These are phyloP conservation scores for Erythrobasidium yunnanense DNA, from an alignment of 768 basidiomycete genomes.

Conservation along the genomic window DNA sequence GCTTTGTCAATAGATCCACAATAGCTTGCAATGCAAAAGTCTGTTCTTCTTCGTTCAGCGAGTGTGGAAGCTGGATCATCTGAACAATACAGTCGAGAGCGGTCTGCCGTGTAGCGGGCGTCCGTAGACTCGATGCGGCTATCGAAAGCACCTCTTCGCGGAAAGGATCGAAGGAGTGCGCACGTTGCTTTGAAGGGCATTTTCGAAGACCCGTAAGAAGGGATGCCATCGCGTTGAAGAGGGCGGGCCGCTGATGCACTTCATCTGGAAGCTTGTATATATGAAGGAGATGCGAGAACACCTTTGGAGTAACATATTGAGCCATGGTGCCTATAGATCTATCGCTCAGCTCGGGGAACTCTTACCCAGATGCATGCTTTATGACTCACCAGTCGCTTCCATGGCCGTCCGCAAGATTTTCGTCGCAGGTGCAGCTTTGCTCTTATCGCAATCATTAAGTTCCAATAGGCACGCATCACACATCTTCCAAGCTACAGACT, in stretches of 20 bases:
- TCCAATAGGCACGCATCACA: constrained; percentile 69
- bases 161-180: constrained; percentile 23
- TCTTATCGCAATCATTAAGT: constrained; percentile 83
- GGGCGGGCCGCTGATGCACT: constrained; percentile 25
- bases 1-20: constrained; percentile 56
- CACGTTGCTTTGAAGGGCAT: neutral
- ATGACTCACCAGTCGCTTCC: constrained; percentile 28
- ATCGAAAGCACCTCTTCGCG: constrained; percentile 45
- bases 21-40: constrained; percentile 66
- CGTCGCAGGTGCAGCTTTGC: constrained; percentile 74
- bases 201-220: constrained; percentile 28
- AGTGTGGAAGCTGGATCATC: constrained; percentile 54
- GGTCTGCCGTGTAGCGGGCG: constrained; percentile 48
- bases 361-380: constrained; percentile 2
- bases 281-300: constrained; percentile 22
- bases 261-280: constrained; percentile 30
- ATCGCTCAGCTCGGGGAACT: neutral
- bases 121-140: constrained; percentile 48
- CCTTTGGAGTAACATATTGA: constrained; percentile 18
- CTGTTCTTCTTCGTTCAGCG: constrained; percentile 63
- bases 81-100: constrained; percentile 59
- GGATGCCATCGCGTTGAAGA: constrained; percentile 27
- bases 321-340: constrained; percentile 13
- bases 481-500: constrained; percentile 60
- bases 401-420: constrained; percentile 56